Conservation (phyloP, 2,329 filamentous ascomycete genomes). For the Alternaria incomplexa region DNA sequence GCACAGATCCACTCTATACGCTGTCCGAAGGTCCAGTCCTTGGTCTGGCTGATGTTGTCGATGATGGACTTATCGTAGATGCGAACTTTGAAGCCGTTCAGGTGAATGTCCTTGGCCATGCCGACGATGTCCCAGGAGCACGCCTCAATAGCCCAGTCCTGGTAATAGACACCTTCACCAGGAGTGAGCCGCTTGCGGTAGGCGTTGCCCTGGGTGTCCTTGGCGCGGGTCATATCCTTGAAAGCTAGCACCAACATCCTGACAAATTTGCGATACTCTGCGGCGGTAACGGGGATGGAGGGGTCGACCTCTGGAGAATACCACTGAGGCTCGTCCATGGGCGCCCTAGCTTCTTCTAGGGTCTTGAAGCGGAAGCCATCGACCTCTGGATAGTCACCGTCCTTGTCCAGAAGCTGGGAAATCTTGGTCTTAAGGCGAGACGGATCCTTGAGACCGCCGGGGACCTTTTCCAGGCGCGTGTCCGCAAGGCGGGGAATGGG, state of each 20-base stretch:
- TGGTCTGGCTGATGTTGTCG: constrained; percentile 15
- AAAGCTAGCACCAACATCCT: constrained; percentile 8
- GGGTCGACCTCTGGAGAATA: constrained; percentile 2
- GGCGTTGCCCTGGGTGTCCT: constrained; percentile 8
- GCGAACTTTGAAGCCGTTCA: constrained; percentile 9
- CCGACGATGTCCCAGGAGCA: constrained; percentile 20
- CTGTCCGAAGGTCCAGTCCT: constrained; percentile 15
- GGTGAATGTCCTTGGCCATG: constrained; percentile 11
- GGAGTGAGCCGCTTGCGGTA: constrained; percentile 19
- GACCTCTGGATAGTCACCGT: not conserved
- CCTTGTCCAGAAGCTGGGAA: constrained; percentile 5
- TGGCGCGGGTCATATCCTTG: constrained; percentile 6
- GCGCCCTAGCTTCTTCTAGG: not conserved
- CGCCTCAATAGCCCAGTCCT: constrained; percentile 17
- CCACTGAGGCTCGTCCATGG: constrained; percentile 8
- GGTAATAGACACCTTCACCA: constrained; percentile 1
- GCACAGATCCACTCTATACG: constrained; percentile 17
- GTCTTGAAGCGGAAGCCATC: constrained; percentile 14
- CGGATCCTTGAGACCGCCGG: not conserved
- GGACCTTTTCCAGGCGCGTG: not conserved
- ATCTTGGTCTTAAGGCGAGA: constrained; percentile 1
- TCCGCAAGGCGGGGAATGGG: not conserved
- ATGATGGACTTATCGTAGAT: constrained; percentile 16
- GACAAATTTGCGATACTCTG: constrained; percentile 5
- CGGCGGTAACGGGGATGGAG: constrained; percentile 10